phyloP scores from a whole-genome alignment of 345 rosid species.

The Lepidium sativum region DNA sequence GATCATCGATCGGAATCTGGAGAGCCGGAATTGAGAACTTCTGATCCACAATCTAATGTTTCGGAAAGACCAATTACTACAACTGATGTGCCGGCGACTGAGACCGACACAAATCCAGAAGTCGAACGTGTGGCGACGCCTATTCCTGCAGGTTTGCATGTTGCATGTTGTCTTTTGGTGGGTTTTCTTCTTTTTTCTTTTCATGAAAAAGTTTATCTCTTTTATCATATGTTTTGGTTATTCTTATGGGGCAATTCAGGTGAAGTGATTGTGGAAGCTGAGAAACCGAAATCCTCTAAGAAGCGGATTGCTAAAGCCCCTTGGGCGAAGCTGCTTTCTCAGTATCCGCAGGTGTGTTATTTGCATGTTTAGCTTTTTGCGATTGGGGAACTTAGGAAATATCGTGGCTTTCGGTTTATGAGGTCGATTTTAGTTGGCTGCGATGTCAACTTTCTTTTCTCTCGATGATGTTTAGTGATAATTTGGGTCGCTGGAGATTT shows the following conservation, averaged over 20 bases:
- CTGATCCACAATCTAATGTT: constrained; percentile 41
- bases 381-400: neutral
- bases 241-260: constrained; percentile 15
- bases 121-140: constrained; percentile 41
- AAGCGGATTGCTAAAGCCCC: constrained; percentile 38
- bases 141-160: constrained; percentile 38
- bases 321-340: constrained; percentile 92
- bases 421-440: neutral
- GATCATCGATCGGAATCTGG: constrained; percentile 45
- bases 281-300: constrained; percentile 17
- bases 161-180: constrained; percentile 25
- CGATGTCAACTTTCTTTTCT: neutral
- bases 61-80: constrained; percentile 24
- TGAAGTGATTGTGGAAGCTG: constrained; percentile 21
- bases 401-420: neutral
- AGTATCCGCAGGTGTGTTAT: constrained; percentile 60
- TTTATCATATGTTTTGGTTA: neutral
- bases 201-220: neutral
- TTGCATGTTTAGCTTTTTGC: neutral
- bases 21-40: constrained; percentile 42
- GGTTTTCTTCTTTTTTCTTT: no score
- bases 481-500: neutral
- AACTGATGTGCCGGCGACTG: constrained; percentile 24
- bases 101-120: constrained; percentile 27
- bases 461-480: neutral